Percentiles rank a stretch among this genome's conserved stretches.
Conservation (phyloP, 441 rosid genomes). For the Syzygium malaccense region DNA sequence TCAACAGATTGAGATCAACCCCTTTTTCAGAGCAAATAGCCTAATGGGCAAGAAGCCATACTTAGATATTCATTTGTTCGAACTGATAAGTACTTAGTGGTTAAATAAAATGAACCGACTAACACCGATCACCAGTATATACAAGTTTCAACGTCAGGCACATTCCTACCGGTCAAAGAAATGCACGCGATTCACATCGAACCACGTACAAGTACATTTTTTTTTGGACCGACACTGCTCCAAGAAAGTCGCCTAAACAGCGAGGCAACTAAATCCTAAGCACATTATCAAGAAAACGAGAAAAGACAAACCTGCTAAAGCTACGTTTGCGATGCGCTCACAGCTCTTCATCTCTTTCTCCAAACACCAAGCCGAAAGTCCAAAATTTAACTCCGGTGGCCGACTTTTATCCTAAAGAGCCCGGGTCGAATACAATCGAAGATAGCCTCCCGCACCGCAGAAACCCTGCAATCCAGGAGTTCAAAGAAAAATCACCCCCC, state of each 20-base stretch:
- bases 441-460: neutral
- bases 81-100: neutral
- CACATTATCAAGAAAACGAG: neutral
- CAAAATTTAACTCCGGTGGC: neutral
- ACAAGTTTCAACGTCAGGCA: neutral
- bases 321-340: constrained; percentile 71
- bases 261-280: neutral
- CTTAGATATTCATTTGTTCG: neutral
- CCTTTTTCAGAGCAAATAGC: neutral
- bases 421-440: neutral
- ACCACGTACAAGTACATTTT: neutral
- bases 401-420: neutral
- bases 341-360: constrained; percentile 56
- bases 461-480: neutral
- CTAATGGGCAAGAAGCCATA: neutral
- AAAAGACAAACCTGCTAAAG: constrained; percentile 65
- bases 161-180: neutral
- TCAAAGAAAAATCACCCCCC: neutral
- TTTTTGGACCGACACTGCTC: neutral
- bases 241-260: neutral
- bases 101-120: neutral
- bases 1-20: neutral
- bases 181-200: neutral
- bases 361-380: neutral
- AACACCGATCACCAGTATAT: neutral